Conservation (phyloP, 352 stramenopile genomes). For the Pythium pyrilobum region DNA sequence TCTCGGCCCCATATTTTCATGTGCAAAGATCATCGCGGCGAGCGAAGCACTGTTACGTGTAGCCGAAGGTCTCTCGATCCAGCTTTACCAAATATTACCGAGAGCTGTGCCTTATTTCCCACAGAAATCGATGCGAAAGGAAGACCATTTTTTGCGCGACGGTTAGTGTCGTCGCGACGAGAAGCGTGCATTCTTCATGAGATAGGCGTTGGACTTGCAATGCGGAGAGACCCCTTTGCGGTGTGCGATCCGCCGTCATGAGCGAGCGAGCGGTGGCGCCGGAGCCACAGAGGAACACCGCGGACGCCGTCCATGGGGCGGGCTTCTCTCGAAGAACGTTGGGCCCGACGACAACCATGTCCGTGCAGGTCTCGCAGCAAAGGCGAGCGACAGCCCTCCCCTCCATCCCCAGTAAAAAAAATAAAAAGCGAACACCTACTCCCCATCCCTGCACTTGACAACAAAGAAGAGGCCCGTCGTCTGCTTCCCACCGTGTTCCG, state of each 20-base stretch:
- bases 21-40: background rate
- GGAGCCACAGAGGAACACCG: too few species aligned
- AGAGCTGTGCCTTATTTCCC: background rate
- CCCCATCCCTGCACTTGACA: slow-evolving; percentile 9
- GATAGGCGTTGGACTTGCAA: too few species aligned
- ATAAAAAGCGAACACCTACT: slow-evolving; percentile 15
- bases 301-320: too few species aligned
- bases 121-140: slow-evolving; percentile 1
- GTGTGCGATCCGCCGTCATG: too few species aligned
- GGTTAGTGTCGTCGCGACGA: too few species aligned
- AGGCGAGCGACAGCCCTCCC: slow-evolving; percentile 7
- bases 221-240: too few species aligned
- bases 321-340: too few species aligned
- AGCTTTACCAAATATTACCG: slow-evolving; percentile 15
- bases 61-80: background rate
- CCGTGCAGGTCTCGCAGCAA: background rate
- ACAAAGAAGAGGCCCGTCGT: slow-evolving; percentile 21
- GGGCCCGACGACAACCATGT: slow-evolving; percentile 9
- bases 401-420: background rate
- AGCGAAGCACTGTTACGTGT: background rate
- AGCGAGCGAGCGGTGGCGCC: too few species aligned
- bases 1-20: background rate
- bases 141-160: slow-evolving; percentile 6
- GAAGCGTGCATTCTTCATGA: too few species aligned
- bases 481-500: slow-evolving; percentile 10